These are phyloP conservation scores for Gnomoniopsis smithogilvyi DNA, from an alignment of 2,329 filamentous ascomycete genomes.

Conservation along the genomic window DNA sequence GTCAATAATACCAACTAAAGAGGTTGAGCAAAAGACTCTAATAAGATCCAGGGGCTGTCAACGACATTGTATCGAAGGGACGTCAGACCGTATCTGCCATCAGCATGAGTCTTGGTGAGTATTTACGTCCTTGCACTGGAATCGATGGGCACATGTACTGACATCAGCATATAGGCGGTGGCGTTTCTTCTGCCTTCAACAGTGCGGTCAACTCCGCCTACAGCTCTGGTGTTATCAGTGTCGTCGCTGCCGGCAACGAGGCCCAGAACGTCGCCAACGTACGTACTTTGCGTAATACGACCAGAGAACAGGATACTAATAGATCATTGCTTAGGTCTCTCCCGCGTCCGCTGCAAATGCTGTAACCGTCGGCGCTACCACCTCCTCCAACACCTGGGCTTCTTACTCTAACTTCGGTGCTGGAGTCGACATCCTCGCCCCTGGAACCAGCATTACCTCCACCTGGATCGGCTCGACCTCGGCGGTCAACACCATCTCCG, in stretches of 20 bases:
- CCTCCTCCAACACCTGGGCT: conserved; percentile 29
- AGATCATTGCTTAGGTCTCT: conserved; percentile 21
- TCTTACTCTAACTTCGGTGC: conserved; percentile 44
- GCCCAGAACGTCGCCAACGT: conserved; percentile 26
- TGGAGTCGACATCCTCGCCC: conserved; percentile 42
- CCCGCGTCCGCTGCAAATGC: conserved; percentile 33
- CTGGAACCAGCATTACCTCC: conserved; percentile 39
- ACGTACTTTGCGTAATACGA: background rate
- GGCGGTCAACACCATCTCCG: conserved; percentile 46
- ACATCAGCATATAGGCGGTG: background rate
- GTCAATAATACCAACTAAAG: background rate
- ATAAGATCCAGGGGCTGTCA: conserved; percentile 19
- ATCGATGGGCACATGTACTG: background rate
- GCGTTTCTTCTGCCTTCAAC: conserved; percentile 27
- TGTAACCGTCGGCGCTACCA: conserved; percentile 40
- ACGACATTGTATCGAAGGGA: conserved; percentile 17
- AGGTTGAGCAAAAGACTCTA: background rate
- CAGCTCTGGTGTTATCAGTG: conserved; percentile 12
- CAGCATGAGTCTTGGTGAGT: conserved; percentile 15
- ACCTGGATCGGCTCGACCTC: conserved; percentile 34
- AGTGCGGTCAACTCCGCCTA: conserved; percentile 26
- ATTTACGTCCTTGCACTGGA: background rate
- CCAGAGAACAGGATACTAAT: background rate
- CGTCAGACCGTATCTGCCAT: conserved; percentile 3
- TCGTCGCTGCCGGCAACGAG: conserved; percentile 41